Evolutionary conservation across 257 asterid genomes (phyloP).

Genomic region (Nicotiana paniculata): DNA sequence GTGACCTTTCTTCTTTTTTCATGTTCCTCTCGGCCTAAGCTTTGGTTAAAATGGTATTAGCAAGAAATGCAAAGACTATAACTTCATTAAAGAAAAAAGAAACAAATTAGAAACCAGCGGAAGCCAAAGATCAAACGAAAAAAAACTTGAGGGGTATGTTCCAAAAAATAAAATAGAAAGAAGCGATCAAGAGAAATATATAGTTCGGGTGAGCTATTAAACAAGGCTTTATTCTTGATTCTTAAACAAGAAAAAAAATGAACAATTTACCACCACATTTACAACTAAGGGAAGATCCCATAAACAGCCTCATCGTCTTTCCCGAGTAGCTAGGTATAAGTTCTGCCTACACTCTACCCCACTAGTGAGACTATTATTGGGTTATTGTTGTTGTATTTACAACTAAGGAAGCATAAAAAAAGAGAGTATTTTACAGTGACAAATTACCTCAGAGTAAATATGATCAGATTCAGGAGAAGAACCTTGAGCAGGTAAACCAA

Average conservation of each 20-base stretch:
- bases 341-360: too few species aligned
- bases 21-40: not conserved
- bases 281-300: not conserved
- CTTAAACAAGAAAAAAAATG: not conserved
- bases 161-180: not conserved
- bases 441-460: conserved; percentile 62
- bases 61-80: not conserved
- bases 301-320: too few species aligned
- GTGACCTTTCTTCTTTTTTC: not conserved
- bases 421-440: not conserved
- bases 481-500: conserved; percentile 76
- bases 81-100: not conserved
- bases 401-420: not conserved
- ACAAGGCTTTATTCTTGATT: not conserved
- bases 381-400: too few species aligned
- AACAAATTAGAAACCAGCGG: not conserved
- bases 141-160: not conserved
- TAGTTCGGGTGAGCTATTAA: not conserved
- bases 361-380: too few species aligned
- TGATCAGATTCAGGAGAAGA: conserved; percentile 66
- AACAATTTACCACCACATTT: not conserved
- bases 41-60: not conserved
- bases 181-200: too few species aligned
- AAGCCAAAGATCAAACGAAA: not conserved
- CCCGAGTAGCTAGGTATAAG: too few species aligned